Percentiles rank a stretch among this genome's conserved stretches.
These are phyloP conservation scores for Verticillium albo-atrum DNA, from an alignment of 2,329 filamentous ascomycete species.

Conservation along the genomic window DNA sequence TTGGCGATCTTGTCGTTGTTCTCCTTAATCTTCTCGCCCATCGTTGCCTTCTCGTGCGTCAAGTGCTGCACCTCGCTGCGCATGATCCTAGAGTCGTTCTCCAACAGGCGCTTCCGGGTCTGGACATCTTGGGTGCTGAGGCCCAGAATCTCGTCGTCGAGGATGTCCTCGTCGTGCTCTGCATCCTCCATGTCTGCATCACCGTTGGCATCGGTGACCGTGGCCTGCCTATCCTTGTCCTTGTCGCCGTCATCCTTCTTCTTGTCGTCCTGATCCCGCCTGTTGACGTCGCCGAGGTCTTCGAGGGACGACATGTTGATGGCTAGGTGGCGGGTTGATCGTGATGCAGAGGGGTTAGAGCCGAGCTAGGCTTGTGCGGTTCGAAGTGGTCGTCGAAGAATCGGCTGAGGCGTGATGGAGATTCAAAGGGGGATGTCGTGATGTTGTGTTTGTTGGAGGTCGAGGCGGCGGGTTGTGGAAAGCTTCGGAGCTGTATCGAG, in stretches of 20 bases:
- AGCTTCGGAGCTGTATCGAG: conserved; percentile 13
- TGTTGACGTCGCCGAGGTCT: conserved; percentile 86
- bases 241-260: conserved; percentile 30
- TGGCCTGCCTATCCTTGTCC: conserved; percentile 24
- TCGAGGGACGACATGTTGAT: conserved; percentile 79
- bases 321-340: conserved; percentile 10
- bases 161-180: conserved; percentile 71
- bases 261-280: conserved; percentile 71
- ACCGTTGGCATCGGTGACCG: conserved; percentile 51
- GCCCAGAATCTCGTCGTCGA: conserved; percentile 90
- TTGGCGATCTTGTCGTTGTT: conserved; percentile 99
- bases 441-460: conserved; percentile 5
- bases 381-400: not conserved
- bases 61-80: conserved; percentile 93
- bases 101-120: conserved; percentile 83
- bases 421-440: not conserved
- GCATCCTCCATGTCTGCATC: conserved; percentile 93
- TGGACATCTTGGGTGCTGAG: conserved; percentile 93
- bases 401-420: conserved; percentile 1
- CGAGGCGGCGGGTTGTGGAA: conserved; percentile 9
- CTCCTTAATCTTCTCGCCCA: conserved; percentile 99
- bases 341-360: not conserved
- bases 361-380: not conserved
- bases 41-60: conserved; percentile 90
- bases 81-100: conserved; percentile 99